phyloP scores from a whole-genome alignment of 768 basidiomycete genomes.

The Mycena polygramma region DNA sequence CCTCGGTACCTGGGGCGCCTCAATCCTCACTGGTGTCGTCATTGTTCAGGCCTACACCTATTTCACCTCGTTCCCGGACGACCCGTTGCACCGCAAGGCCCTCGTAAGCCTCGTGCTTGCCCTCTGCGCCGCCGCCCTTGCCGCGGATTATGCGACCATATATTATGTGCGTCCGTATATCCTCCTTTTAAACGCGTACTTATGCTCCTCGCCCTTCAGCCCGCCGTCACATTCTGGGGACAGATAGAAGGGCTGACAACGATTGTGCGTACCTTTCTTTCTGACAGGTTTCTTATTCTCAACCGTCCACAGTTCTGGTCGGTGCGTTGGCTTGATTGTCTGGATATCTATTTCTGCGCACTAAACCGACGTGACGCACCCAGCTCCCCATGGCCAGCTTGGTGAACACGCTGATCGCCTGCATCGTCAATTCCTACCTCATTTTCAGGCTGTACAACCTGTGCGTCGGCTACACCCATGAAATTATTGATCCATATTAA shows the following conservation, averaged over 20 bases:
- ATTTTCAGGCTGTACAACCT: neutral
- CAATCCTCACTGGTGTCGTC: neutral
- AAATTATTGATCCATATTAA: too few species aligned
- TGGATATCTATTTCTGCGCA: too few species aligned
- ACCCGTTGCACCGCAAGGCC: neutral
- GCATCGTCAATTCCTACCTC: neutral
- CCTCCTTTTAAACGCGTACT: too few species aligned
- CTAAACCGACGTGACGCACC: too few species aligned
- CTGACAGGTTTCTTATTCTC: neutral
- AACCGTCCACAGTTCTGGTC: neutral
- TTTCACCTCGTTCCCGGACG: neutral
- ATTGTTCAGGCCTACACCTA: neutral
- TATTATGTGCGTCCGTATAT: neutral
- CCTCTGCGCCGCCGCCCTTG: neutral
- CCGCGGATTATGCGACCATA: neutral
- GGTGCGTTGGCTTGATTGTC: neutral
- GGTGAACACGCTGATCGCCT: neutral
- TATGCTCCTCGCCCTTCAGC: neutral
- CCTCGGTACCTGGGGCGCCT: neutral
- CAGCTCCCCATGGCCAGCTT: neutral
- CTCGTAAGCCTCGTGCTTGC: neutral
- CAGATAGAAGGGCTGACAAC: neutral
- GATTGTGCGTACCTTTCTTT: neutral
- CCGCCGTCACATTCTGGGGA: neutral
- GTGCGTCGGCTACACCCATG: neutral